Conservation (phyloP, 441 rosid genomes). For the Adansonia grandidieri region DNA sequence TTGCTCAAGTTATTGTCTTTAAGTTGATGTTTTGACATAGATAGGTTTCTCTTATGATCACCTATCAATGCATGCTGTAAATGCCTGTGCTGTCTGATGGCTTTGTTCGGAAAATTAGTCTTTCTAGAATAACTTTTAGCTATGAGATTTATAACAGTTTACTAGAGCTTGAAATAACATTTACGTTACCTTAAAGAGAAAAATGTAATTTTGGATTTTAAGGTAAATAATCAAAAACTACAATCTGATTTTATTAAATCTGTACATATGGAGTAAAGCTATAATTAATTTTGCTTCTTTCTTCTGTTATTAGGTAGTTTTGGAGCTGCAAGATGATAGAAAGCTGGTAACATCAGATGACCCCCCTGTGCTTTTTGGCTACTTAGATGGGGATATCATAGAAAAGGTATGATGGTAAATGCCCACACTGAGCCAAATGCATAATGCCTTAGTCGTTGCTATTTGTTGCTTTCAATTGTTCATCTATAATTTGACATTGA, state of each 20-base stretch:
- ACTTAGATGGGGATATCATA: conserved; percentile 65
- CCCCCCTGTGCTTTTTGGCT: conserved; percentile 73
- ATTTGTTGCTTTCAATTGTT: conserved; percentile 8
- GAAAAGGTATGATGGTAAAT: conserved; percentile 49
- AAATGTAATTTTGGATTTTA: background rate
- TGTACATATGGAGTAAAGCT: background rate
- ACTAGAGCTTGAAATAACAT: background rate
- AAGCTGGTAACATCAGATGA: conserved; percentile 83
- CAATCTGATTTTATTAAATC: background rate
- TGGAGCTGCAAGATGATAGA: conserved; percentile 86
- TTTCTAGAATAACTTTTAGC: conserved; percentile 12
- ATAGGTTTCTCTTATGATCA: background rate
- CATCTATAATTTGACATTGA: background rate
- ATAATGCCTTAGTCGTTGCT: background rate
- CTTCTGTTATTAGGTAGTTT: conserved; percentile 59
- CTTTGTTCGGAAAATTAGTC: background rate
- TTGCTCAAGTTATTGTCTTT: background rate
- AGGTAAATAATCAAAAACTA: background rate
- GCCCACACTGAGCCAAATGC: background rate
- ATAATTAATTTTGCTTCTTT: conserved; percentile 8
- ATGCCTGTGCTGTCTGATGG: conserved; percentile 4
- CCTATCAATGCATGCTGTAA: background rate
- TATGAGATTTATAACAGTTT: background rate
- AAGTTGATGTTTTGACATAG: background rate
- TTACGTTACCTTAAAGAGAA: background rate